Evolutionary conservation across 768 basidiomycete genomes (phyloP), one percentile per base, ranked within the genome.

Genomic region (Amylocystis lapponica): DNA sequence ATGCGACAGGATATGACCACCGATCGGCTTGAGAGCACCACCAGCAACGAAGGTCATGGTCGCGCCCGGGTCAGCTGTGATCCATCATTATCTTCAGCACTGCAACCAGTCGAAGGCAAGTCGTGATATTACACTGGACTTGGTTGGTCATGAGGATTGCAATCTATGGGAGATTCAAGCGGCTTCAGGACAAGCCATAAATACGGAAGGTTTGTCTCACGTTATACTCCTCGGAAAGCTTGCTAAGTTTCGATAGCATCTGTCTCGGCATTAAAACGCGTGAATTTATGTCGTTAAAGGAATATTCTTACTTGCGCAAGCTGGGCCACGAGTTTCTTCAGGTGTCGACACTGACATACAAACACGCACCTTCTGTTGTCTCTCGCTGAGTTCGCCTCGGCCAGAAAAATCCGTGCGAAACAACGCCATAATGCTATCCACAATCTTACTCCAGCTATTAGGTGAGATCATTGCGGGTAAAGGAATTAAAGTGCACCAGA

Each of bases 401-500:
- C 94, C 94, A 3, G 88, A 89, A 61, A 71, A 98, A 63, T 98
- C 94, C 33, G 92, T 88, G 16, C 92, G 80, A 63, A 98, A 98
- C 5, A 95, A 74, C 22, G 94, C 95, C 90, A 98, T 95, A 48
- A 97, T 94, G 54, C 89, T 93, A 60, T 97, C 95, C 27, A 97
- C 78, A 46, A 97, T 92, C 85, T 95, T 56, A 5, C 35, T 12
- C 4, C 10, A 25, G 21, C 20, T 13, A 20, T 12, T 6, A 26
- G 13, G 13, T 22, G 14, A 6, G 10, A 22, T 35, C 19, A 17
- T 17, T 37, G 22, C 26, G 17, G 13, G 14, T 16, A 36, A n/a
- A 8, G 11, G 27, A 32, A 12, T 33, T 27, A 46, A 47, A 6
- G n/a, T 56, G 23, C 54, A 84, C 85, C 56, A 90, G 64, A 22